Base-by-base conservation (phyloP, 352 stramenopile genomes). In the Halophytophthora polymorphica region DNA sequence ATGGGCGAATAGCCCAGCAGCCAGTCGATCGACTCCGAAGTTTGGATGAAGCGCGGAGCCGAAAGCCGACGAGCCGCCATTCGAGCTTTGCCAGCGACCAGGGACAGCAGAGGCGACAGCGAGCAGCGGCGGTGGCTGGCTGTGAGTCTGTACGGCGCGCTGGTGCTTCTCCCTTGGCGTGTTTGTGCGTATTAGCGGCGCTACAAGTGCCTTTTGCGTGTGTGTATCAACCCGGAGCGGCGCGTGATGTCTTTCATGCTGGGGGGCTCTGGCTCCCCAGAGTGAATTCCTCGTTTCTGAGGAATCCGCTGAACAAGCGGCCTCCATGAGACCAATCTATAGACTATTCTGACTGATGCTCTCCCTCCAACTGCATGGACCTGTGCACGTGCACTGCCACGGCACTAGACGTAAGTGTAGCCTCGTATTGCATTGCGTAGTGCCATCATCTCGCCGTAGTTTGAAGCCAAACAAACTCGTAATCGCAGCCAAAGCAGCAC, bases 251-350 rank as follows among this genome's bases (percentile, higher is more conserved):
- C 50, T 66, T 88, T 91, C 78, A 89, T 76, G 46, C 68, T 86
- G 75, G 29, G 38, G 39, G 33, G 55, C 34, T 56, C 58, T 63
- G 58, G 56, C 43, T 64, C 39, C 36, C 42, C 73, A 86, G 75
- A 92, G 81, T 92, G 81, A 92, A 92, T 92, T 92, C 82, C 82
- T 92, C 82, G 82, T 90, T 92, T 90, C 82, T 92, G 82, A 92
- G 66, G 62, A 69, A 72, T 84, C 71, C 82, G 78, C 82, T 92
- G 82, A 61, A 82, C 66, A 91, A 91, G 81, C 67, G 78, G 69
- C 71, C 79, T 90, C 78, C 74, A 69, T 92, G 82, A 90, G 82
- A 90, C 82, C 69, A 92, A 87, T 70, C 50, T 72, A 83, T 79
- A 74, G 79, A 85, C 77, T 74, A 73, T 74, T 68, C 53, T 40